Base-by-base conservation (phyloP, 1,284 basidiomycete genomes). In the Earliella scabrosa region DNA sequence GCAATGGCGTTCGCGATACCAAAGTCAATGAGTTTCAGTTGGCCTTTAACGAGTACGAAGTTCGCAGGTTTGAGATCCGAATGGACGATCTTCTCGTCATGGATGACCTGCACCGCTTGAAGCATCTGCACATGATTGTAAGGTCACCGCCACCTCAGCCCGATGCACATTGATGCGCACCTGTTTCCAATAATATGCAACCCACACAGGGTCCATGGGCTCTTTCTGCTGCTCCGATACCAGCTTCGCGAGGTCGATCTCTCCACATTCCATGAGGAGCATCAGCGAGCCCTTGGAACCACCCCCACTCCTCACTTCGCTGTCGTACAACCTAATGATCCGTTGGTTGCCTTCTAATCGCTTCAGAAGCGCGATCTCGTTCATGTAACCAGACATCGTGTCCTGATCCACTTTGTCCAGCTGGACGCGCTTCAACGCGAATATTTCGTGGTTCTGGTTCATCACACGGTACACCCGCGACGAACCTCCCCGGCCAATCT, bases 1-100 rank as follows among this genome's bases (percentile, higher is more conserved):
- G 95, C 94, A 62, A 98, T 95, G 6, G 95, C 95, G 71, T 97
- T 97, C 4, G 95, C 95, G 66, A 98, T 98, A 13, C 95, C 95
- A 66, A 98, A 98, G 71, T 97, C 95, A 65, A 98, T 98, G 52
- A 97, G 78, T 78, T 98, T 98, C 46, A 98, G 78, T 59, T 94
- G 90, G 2, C 95, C 95, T 60, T 90, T 89, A 53, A 97, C 95
- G 36, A 98, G 79, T 16, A 98, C 95, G 66, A 98, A 98, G 72
- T 98, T 98, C 2, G 95, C 95, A 2, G 95, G 95, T 71, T 98
- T 98, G 49, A 97, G 81, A 71, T 98, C 95, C 9, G 95, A 96
- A 73, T 98, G 95, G 1, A 98, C 94, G 56, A 98, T 97, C 72
- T 95, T 96, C 75, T 96, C 93, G 59, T 95, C 90, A 68, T 98